phyloP scores from a whole-genome alignment of 768 basidiomycete species.

The Tubosaeta sp. region DNA sequence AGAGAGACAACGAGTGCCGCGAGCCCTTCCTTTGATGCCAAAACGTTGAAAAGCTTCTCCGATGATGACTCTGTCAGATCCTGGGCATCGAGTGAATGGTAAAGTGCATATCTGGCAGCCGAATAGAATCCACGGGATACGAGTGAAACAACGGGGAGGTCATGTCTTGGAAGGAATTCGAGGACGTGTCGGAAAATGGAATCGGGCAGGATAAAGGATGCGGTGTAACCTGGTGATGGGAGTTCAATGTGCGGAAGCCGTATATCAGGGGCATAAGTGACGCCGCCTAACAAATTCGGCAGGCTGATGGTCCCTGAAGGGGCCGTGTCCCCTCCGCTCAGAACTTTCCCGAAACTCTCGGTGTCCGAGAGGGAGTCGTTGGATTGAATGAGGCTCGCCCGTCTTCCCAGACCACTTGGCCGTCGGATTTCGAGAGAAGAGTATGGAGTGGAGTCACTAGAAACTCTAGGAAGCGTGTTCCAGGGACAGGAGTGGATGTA shows the following conservation, averaged over 20 bases:
- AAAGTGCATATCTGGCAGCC: constrained; percentile 20
- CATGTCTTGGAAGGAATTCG: constrained; percentile 14
- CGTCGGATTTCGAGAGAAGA: constrained; percentile 32
- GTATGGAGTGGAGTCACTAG: constrained; percentile 16
- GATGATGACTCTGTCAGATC: constrained; percentile 8
- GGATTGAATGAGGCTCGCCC: constrained; percentile 26
- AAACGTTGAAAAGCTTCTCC: constrained; percentile 15
- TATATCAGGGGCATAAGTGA: constrained; percentile 2
- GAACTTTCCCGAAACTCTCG: constrained; percentile 2
- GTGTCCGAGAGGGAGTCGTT: constrained; percentile 7
- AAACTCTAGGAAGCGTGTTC: constrained; percentile 17
- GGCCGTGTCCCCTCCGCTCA: not conserved
- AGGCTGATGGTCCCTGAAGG: constrained; percentile 13
- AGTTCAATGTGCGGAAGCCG: not conserved
- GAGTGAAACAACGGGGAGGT: constrained; percentile 21
- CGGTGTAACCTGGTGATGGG: not conserved
- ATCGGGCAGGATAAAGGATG: constrained; percentile 12
- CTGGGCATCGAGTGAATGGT: constrained; percentile 20
- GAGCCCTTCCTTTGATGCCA: constrained; percentile 19
- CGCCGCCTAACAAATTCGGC: constrained; percentile 18
- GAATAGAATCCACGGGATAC: constrained; percentile 22
- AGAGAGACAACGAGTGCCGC: constrained; percentile 24
- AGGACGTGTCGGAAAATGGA: constrained; percentile 19
- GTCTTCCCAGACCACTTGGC: constrained; percentile 29
- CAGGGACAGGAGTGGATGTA: constrained; percentile 12